These are phyloP conservation scores for Boletus edulis DNA, from an alignment of 768 basidiomycete species.

Conservation along the genomic window DNA sequence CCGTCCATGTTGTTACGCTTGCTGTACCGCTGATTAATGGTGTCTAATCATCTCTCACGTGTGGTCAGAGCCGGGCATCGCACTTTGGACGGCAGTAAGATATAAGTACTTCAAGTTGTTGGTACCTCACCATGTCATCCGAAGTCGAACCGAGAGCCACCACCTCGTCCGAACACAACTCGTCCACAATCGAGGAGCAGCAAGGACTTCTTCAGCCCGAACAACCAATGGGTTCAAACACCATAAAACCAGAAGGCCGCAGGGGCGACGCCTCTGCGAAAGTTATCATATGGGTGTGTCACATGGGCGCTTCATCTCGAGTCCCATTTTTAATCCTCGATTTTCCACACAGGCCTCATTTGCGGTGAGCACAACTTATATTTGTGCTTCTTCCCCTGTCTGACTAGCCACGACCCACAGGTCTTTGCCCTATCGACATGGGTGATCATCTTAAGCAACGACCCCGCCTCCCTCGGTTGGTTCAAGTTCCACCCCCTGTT, in stretches of 20 bases:
- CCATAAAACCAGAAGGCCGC: constrained; percentile 36
- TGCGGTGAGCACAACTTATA: constrained; percentile 11
- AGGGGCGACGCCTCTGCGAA: constrained; percentile 36
- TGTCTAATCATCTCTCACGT: constrained; percentile 1
- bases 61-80: too few relatives aligned
- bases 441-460: constrained; percentile 42
- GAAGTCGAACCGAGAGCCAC: not conserved
- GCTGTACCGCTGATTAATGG: constrained; percentile 31
- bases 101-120: too few relatives aligned
- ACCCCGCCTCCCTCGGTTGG: constrained; percentile 50
- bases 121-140: too few relatives aligned
- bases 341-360: constrained; percentile 10
- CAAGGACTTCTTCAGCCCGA: constrained; percentile 12
- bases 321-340: not conserved
- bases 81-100: too few relatives aligned
- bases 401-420: constrained; percentile 26
- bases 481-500: constrained; percentile 67
- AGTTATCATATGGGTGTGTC: constrained; percentile 37
- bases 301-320: not conserved
- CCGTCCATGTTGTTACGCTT: constrained; percentile 9
- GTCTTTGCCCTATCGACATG: constrained; percentile 43
- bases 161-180: not conserved
- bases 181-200: constrained; percentile 8
- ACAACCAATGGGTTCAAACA: constrained; percentile 25
- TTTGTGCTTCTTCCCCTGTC: not conserved